phyloP scores from a whole-genome alignment of 2,329 filamentous ascomycete species.

The Colletotrichum sp. region DNA sequence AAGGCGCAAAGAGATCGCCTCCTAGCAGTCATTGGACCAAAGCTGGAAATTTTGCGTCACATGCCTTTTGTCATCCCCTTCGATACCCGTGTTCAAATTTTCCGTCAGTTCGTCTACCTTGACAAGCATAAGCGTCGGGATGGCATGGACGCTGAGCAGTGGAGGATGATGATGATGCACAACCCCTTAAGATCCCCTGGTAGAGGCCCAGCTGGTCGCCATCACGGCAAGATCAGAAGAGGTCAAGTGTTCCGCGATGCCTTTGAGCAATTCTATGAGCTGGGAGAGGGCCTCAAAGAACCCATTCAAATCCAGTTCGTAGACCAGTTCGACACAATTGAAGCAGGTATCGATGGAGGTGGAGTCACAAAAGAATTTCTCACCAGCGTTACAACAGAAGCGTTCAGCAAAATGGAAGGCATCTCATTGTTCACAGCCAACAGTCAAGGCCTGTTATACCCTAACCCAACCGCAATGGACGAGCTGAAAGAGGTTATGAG shows the following conservation, averaged over 20 bases:
- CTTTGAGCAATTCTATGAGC: conserved; percentile 78
- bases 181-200: conserved; percentile 23
- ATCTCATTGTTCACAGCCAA: conserved; percentile 77
- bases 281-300: conserved; percentile 87
- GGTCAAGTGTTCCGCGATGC: conserved; percentile 86
- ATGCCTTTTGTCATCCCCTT: conserved; percentile 98
- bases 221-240: conserved; percentile 81
- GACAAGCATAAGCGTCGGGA: conserved; percentile 77
- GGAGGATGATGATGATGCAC: conserved; percentile 24
- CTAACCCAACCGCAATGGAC: conserved; percentile 81
- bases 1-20: conserved; percentile 72
- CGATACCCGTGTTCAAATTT: conserved; percentile 87
- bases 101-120: conserved; percentile 86
- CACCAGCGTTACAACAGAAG: conserved; percentile 84
- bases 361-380: conserved; percentile 98
- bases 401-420: conserved; percentile 68
- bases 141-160: conserved; percentile 58
- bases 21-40: conserved; percentile 80
- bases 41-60: conserved; percentile 89
- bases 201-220: conserved; percentile 54
- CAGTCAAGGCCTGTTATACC: conserved; percentile 84
- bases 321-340: conserved; percentile 83
- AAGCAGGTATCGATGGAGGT: conserved; percentile 95
- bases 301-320: conserved; percentile 97
- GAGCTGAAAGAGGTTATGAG: conserved; percentile 66